Conservation (phyloP, 306 rosid genomes). For the Lupinus albus region DNA sequence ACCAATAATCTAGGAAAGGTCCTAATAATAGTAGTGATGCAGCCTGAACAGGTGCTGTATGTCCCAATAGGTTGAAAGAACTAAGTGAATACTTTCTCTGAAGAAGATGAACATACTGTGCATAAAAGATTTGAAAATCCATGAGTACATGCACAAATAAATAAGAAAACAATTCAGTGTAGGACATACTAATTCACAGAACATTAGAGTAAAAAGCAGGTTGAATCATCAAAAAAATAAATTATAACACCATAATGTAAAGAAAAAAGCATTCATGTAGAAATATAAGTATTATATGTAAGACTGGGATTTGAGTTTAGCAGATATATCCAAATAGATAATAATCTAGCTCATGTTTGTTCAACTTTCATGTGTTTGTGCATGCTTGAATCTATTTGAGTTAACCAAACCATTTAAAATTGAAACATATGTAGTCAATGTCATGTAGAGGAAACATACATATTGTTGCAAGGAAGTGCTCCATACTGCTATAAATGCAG, state of each 20-base stretch:
- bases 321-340: background rate
- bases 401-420: background rate
- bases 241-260: background rate
- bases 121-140: constrained; percentile 24
- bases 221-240: constrained; percentile 6
- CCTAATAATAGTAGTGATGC: constrained; percentile 65
- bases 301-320: background rate
- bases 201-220: background rate
- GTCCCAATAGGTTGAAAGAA: constrained; percentile 84
- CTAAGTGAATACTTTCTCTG: constrained; percentile 81
- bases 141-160: constrained; percentile 18
- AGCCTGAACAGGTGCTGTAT: constrained; percentile 87
- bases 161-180: background rate
- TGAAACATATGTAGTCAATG: background rate
- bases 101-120: constrained; percentile 83
- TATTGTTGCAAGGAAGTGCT: constrained; percentile 83
- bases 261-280: background rate
- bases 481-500: constrained; percentile 82
- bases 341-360: background rate
- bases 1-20: constrained; percentile 78
- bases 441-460: constrained; percentile 50
- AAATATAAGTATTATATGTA: background rate
- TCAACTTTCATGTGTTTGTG: background rate
- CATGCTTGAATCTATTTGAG: constrained; percentile 10
- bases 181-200: background rate